Evolutionary conservation across 768 basidiomycete genomes (phyloP).

Genomic region (Lactifluus piperatus): DNA sequence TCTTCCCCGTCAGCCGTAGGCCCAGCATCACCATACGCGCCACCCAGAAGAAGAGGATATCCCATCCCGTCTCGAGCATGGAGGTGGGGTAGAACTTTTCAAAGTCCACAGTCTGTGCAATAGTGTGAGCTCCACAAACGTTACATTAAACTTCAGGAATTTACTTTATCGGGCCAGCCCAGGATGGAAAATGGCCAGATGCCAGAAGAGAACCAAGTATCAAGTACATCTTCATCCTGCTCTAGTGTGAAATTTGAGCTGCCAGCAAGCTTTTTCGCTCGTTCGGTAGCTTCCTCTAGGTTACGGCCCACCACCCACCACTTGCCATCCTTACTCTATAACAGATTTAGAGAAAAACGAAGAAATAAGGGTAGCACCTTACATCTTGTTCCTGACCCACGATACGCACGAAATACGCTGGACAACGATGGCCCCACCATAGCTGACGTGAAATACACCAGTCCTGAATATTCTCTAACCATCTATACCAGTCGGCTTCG

Average conservation of each 20-base stretch:
- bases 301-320: conserved; percentile 90
- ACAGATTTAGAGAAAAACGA: not conserved
- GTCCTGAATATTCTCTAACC: conserved; percentile 92
- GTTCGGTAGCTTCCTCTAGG: conserved; percentile 64
- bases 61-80: conserved; percentile 98
- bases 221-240: conserved; percentile 95
- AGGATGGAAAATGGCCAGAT: conserved; percentile 97
- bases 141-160: not conserved
- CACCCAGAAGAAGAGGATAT: conserved; percentile 99
- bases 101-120: conserved; percentile 61
- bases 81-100: conserved; percentile 79
- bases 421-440: conserved; percentile 98
- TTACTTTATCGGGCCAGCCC: conserved; percentile 93
- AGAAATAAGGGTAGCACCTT: not conserved
- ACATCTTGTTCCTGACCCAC: conserved; percentile 69
- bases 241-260: conserved; percentile 64
- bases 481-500: conserved; percentile 92
- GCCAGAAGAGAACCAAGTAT: conserved; percentile 98
- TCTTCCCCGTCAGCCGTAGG: conserved; percentile 73
- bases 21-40: conserved; percentile 97
- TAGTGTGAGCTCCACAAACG: not conserved
- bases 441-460: conserved; percentile 99
- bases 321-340: conserved; percentile 56
- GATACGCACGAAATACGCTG: conserved; percentile 86
- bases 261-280: conserved; percentile 60